Evolutionary conservation across 2,329 filamentous ascomycete genomes (phyloP).

Genomic region (Neurospora crassa): DNA sequence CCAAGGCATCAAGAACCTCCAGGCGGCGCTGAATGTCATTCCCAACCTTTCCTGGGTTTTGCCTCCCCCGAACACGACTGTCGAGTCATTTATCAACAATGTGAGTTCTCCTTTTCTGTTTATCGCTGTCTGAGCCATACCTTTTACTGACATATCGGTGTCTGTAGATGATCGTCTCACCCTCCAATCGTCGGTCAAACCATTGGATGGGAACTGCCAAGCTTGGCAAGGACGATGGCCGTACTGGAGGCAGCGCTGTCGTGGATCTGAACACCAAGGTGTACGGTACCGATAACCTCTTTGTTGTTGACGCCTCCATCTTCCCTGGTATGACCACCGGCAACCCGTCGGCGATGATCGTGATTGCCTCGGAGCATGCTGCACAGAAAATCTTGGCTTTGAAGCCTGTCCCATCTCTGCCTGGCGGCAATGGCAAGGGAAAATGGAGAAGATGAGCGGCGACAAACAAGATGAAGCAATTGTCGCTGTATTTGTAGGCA

Average conservation of each 20-base stretch:
- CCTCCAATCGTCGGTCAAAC: slow-evolving; percentile 33
- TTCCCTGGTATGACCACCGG: slow-evolving; percentile 60
- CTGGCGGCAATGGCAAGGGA: background rate
- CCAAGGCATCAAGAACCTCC: slow-evolving; percentile 51
- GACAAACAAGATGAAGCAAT: background rate
- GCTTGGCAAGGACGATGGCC: slow-evolving; percentile 47
- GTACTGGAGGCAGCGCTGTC: slow-evolving; percentile 45
- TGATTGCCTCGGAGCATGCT: slow-evolving; percentile 54
- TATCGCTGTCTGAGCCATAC: too few species aligned
- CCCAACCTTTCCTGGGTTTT: slow-evolving; percentile 46
- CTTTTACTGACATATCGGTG: slow-evolving; percentile 8
- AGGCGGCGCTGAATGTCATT: slow-evolving; percentile 42
- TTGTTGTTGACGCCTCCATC: slow-evolving; percentile 58
- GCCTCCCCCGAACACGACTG: slow-evolving; percentile 40
- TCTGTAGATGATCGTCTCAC: slow-evolving; percentile 30
- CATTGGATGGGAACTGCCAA: slow-evolving; percentile 53
- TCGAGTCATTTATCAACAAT: slow-evolving; percentile 45
- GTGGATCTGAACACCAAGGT: slow-evolving; percentile 55
- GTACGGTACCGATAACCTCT: slow-evolving; percentile 59
- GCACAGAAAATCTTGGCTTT: slow-evolving; percentile 40
- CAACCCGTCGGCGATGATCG: slow-evolving; percentile 58
- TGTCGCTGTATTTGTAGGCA: background rate
- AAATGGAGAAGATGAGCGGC: background rate
- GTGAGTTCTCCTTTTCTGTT: slow-evolving; percentile 22
- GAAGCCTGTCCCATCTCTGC: background rate